Evolutionary conservation across 192 early-diverging fungal genomes (phyloP), one percentile per base, ranked within the genome.

Genomic region (Linnemannia zychae): DNA sequence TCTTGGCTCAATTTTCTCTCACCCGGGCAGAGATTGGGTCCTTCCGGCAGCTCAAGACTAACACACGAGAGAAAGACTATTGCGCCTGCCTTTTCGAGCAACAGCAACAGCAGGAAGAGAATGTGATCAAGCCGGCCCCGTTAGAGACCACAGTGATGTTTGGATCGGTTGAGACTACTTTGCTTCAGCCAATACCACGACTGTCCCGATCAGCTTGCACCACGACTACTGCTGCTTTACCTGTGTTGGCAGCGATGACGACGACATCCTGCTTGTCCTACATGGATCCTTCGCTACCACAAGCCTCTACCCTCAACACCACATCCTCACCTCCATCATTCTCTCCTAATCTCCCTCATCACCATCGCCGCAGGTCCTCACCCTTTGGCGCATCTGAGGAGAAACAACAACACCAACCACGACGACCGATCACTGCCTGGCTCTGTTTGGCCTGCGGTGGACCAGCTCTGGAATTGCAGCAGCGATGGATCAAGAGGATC

Each of bases 21-120:
- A 78, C 76, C 22, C 66, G 76, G 28, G 68, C 44, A 28, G 76
- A 78, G 28, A 71, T 78, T 34, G 76, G 76, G 1, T 37, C 76
- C 24, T 78, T 78, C 44, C 76, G 76, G 15, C 46, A 71, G 40
- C 38, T 63, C 67, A 78, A 78, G 28, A 53, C 68, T 7, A 78
- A 36, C 16, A 68, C 76, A 36, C 67, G 68, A 12, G 50, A 37
- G 9, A 71, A 44, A 6, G 76, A 78, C 44, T 78, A 78, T 48
- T 78, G 76, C 22, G 33, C 12, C 3, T 78, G 76, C 20, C 0
- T 71, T 28, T 57, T 78, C 48, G 76, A 78, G 18, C 76, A 71
- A 15, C 49, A 63, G 60, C 53, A 40, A 18, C 40, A 71, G 36
- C 72, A 57, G 7, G 46, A 48, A 3, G 65, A 53, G 33, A 4